Evolutionary conservation across 164 flowering plant genomes (phyloP), one percentile per base, ranked within the genome.

Genomic region (Akebia trifoliata): DNA sequence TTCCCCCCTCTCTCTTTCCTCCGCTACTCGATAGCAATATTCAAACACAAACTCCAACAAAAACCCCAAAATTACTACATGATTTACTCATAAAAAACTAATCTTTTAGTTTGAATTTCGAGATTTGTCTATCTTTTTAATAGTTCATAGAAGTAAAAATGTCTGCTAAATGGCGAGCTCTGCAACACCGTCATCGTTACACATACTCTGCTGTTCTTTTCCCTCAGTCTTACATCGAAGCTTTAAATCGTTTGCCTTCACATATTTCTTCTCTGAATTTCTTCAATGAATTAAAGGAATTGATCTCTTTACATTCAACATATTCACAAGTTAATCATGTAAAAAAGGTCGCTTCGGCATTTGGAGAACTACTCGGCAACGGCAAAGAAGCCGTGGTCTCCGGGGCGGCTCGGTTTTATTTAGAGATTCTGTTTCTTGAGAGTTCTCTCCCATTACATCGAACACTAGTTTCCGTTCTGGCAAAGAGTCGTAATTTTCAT

Each of bases 131-230:
- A 21, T 9, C n/a, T 31, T 47, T 50, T 20, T 34, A 30, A 21
- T 17, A n/a, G 36, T 28, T 50, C 15, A 43, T 45, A 36, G 8
- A 32, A 7, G 58, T 38, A 18, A 65, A 45, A 42, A 89, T 89
- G 99, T 93, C 97, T 2, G 87, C 96, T 0, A 93, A 94, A 67
- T 94, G 99, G 99, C 73, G 97, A 15, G 96, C 96, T 10, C 22
- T 94, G 62, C 99, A 94, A 73, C 95, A 88, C 54, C 88, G 91
- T 24, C 99, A 94, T 59, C 87, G 85, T 2, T 94, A 79, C 76
- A 90, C 99, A 0, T 94, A 94, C 85, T 83, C 74, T 44, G 85
- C 93, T 8, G 79, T 90, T 40, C 49, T 81, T 14, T 90, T 90
- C 65, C 93, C 95, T 14, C 63, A 61, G 2, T 57, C 70, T 7